phyloP scores from a whole-genome alignment of 1,139 yeast species.

The Ogataea hybrid region DNA sequence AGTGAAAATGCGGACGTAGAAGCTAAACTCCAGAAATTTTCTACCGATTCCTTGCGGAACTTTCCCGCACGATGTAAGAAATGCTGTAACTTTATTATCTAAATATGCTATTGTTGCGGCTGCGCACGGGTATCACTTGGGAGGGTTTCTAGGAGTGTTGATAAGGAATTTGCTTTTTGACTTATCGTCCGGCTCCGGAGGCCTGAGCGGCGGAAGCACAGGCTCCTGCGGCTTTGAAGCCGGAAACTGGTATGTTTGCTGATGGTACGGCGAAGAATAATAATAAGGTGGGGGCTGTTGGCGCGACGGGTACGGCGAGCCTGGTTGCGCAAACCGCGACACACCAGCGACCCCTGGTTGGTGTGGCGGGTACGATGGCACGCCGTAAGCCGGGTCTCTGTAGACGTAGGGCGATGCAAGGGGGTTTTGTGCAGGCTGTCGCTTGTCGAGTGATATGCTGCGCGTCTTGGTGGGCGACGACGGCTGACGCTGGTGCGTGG shows the following conservation, averaged over 20 bases:
- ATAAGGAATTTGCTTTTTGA: conserved; percentile 17
- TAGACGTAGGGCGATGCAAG: conserved; percentile 23
- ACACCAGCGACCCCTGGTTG: conserved; percentile 6
- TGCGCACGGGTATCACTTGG: conserved; percentile 16
- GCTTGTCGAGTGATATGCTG: conserved; percentile 15
- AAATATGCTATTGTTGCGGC: conserved; percentile 1
- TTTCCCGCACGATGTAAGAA: not conserved
- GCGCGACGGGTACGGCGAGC: conserved; percentile 16
- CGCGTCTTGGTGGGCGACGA: conserved; percentile 18
- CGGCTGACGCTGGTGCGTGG: conserved; percentile 8
- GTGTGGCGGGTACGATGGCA: conserved; percentile 7
- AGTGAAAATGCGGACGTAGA: too few species aligned
- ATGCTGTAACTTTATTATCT: not conserved
- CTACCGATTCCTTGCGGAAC: not conserved
- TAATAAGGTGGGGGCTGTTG: conserved; percentile 14
- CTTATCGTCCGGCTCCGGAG: conserved; percentile 11
- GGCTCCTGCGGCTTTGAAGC: conserved; percentile 11
- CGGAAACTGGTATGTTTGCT: conserved; percentile 15
- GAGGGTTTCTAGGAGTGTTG: conserved; percentile 32
- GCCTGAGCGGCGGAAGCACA: conserved; percentile 13
- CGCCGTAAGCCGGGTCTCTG: conserved; percentile 16
- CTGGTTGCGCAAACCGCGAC: conserved; percentile 6
- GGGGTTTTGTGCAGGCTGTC: conserved; percentile 13
- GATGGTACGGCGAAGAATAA: conserved; percentile 15
- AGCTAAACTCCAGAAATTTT: too few species aligned